Evolutionary conservation across 108 stramenopile genomes (phyloP).

Genomic region (Conticribra weissflogii): DNA sequence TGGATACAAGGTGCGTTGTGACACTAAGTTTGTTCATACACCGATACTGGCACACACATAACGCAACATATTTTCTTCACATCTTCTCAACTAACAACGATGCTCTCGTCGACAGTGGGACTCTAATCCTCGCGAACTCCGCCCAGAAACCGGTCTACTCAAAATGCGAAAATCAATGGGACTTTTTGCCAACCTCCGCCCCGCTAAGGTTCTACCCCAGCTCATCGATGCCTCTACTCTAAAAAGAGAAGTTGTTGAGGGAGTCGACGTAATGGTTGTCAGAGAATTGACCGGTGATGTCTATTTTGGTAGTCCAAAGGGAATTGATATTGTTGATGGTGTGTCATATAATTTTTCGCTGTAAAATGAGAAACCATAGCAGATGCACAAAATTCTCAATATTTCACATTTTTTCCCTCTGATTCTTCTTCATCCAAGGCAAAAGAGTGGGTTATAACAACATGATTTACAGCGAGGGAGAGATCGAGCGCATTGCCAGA

Average conservation of each 20-base stretch:
- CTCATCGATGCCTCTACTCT: constrained; percentile 95
- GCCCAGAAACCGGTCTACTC: constrained; percentile 95
- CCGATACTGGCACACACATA: neutral
- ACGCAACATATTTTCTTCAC: no score
- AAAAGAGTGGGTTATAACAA: constrained; percentile 97
- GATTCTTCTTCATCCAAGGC: constrained; percentile 31
- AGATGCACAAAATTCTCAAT: no score
- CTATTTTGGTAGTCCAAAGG: constrained; percentile 99
- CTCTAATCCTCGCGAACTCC: constrained; percentile 90
- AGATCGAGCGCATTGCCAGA: constrained; percentile 93
- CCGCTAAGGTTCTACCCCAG: constrained; percentile 95
- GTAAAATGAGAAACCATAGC: no score
- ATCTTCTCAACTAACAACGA: neutral
- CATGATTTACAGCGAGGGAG: constrained; percentile 96
- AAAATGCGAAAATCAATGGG: constrained; percentile 97
- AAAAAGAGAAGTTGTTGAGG: constrained; percentile 97
- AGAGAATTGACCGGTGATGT: constrained; percentile 98
- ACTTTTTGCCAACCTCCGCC: constrained; percentile 96
- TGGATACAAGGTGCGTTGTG: constrained; percentile 78
- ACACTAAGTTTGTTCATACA: neutral
- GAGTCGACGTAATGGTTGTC: constrained; percentile 98
- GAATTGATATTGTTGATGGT: constrained; percentile 90
- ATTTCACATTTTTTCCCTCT: no score
- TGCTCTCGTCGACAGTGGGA: constrained; percentile 75
- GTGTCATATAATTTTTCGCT: no score